Evolutionary conservation across 2,329 filamentous ascomycete species (phyloP), one percentile per base, ranked within the genome.

Genomic region (Pseudogymnoascus destructans): DNA sequence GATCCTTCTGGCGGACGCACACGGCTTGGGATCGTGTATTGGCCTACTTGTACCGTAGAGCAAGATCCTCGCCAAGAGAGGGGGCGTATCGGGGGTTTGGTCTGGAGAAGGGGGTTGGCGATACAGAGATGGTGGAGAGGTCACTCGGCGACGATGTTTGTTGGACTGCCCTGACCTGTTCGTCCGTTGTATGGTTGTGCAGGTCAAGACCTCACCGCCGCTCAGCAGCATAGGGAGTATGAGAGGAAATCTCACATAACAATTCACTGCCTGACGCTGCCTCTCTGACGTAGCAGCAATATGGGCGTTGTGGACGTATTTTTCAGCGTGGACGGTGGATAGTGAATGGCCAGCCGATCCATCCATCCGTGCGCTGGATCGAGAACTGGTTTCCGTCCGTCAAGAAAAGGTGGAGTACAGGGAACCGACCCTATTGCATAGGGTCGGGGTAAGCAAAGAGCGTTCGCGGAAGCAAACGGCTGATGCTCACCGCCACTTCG

Each of bases 271-370:
- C 42, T 49, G 40, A 23, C 1, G 13, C 13, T 49, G 42, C 42
- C n/a, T 25, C 23, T 49, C 42, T 49, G 42, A 49, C 42, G 42
- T 49, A 49, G 21, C 42, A 49, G 21, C 42, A 49, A 49, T 15
- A 27, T 27, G 17, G 13, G 21, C 7, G 23, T 49, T 27, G 42
- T 49, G 23, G 42, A 15, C 13, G n/a, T 21, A 15, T 15, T 49
- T 49, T 49, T 49, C 23, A n/a, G 42, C 42, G 23, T 49, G 13
- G n/a, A 49, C 13, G 13, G 8, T 27, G 42, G 42, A n/a, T 27
- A 21, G 19, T 46, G 19, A 21, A 25, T 49, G 42, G 23, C n/a
- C 42, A 23, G 27, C 27, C 42, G 23, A 49, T 23, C 42, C 13
- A 49, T 49, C 40, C 42, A 27, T 42, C 38, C 38, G 38, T 49